Evolutionary conservation across 2,329 filamentous ascomycete genomes (phyloP), one percentile per base, ranked within the genome.

Genomic region (Hypomyces perniciosus): DNA sequence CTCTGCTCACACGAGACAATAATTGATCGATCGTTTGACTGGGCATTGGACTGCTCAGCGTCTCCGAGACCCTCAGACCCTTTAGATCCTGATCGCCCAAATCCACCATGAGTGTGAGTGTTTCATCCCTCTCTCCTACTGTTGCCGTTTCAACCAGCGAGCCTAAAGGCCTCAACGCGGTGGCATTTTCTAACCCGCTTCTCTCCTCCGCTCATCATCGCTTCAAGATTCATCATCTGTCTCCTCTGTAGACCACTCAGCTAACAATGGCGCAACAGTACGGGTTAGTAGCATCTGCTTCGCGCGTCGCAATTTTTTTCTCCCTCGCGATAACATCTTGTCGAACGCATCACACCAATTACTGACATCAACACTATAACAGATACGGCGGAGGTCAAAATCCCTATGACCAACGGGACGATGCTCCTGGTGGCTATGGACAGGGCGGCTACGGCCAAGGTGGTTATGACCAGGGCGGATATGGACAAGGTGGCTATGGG

Each of bases 401-500:
- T 68, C 80, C 81, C 50, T 84, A 79, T 61, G 80, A 82, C 61
- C 72, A 84, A 62, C 72, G 76, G 63, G 72, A 73, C 54, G 68
- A 65, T 34, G 59, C 60, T 44, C 59, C 61, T 45, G 63, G 63
- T 47, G 69, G 67, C 43, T 68, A 67, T 44, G 65, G 69, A 27
- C 56, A 61, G 20, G 52, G 52, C 37, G 51, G 51, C 41, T 54
- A 54, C 41, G 50, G 50, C 7, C 20, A 20, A 20, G 45, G 29
- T 9, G 34, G 39, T n/a, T 51, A 54, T 37, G 52, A 52, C 2
- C 53, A 54, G 34, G 53, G 44, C 45, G 44, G 53, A 42, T 62
- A 61, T 48, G 56, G 50, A 35, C 56, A 58, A 38, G 34, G 34
- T 37, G 34, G 34, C n/a, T 37, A 51, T 12, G 46, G 34, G 26